A percentile compares a stretch with the other conserved stretches of the same genome.
These are phyloP conservation scores for Purshia tridentata DNA, from an alignment of 306 rosid genomes.

Conservation along the genomic window DNA sequence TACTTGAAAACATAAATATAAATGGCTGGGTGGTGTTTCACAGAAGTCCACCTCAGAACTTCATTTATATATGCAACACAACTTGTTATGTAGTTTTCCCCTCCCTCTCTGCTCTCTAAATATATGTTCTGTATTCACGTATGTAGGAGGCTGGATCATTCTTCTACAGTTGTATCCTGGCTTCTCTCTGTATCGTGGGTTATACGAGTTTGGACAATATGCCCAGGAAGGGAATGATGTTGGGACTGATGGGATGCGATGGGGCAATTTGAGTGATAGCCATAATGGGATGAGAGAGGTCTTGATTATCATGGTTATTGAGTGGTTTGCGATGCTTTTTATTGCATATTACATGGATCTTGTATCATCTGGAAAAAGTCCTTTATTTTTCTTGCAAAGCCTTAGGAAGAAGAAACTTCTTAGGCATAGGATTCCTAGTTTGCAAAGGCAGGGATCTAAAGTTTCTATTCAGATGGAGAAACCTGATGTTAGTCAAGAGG, in stretches of 20 bases:
- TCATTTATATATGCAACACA: too few relatives aligned
- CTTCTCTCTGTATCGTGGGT: constrained; percentile 71
- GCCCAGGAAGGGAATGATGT: constrained; percentile 44
- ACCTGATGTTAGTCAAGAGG: constrained; percentile 83
- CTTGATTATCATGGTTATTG: constrained; percentile 58
- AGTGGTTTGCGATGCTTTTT: constrained; percentile 61
- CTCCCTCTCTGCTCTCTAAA: too few relatives aligned
- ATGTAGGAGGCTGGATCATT: constrained; percentile 61
- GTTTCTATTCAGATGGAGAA: constrained; percentile 72
- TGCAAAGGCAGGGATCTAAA: constrained; percentile 57
- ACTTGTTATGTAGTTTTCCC: too few relatives aligned
- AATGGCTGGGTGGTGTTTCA: too few relatives aligned
- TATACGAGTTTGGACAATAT: constrained; percentile 65
- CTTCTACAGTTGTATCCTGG: constrained; percentile 80
- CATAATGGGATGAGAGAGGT: constrained; percentile 69
- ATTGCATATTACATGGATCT: constrained; percentile 70
- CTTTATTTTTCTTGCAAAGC: constrained; percentile 50
- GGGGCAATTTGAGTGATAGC: constrained; percentile 64
- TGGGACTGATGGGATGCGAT: constrained; percentile 70
- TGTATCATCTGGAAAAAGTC: constrained; percentile 60
- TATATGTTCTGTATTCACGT: not conserved
- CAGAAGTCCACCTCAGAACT: too few relatives aligned
- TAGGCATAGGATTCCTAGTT: constrained; percentile 40
- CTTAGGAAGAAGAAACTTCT: constrained; percentile 43
- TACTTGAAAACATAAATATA: too few relatives aligned